A percentile compares a stretch with the other conserved stretches of the same genome.
These are phyloP conservation scores for Priceomyces fermenticarens DNA, from an alignment of 805 yeast genomes.

Conservation along the genomic window DNA sequence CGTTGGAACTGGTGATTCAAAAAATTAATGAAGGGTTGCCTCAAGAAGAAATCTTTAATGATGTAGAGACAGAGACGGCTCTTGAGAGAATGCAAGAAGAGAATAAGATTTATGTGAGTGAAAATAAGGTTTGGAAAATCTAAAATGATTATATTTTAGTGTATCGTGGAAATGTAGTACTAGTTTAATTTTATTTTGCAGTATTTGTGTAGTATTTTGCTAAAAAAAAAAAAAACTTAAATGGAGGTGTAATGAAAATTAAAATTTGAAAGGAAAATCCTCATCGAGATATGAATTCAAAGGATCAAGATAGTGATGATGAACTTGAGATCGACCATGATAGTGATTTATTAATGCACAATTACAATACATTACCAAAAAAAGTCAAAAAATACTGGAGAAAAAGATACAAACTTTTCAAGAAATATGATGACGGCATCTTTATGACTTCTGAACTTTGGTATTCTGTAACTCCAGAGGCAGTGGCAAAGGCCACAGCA, in stretches of 20 bases:
- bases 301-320: constrained; percentile 3
- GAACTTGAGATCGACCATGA: constrained; percentile 4
- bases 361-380: constrained; percentile 35
- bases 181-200: background rate
- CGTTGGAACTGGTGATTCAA: constrained; percentile 27
- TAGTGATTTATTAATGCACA: constrained; percentile 37
- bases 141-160: constrained; percentile 6
- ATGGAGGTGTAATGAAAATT: too few relatives aligned
- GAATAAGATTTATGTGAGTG: constrained; percentile 35
- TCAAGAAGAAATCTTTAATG: constrained; percentile 37
- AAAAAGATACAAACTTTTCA: constrained; percentile 58
- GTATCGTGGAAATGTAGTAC: background rate
- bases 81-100: constrained; percentile 32
- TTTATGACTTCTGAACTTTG: constrained; percentile 70
- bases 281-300: background rate
- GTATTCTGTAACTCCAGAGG: constrained; percentile 88
- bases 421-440: constrained; percentile 64
- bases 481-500: constrained; percentile 59
- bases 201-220: background rate
- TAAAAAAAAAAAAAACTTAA: background rate
- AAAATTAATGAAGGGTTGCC: constrained; percentile 32
- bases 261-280: background rate
- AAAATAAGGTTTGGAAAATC: constrained; percentile 39
- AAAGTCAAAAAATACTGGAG: constrained; percentile 57
- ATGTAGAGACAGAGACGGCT: constrained; percentile 29